Conservation (phyloP, 2,329 filamentous ascomycete genomes). For the Conoideocrella luteorostrata region DNA sequence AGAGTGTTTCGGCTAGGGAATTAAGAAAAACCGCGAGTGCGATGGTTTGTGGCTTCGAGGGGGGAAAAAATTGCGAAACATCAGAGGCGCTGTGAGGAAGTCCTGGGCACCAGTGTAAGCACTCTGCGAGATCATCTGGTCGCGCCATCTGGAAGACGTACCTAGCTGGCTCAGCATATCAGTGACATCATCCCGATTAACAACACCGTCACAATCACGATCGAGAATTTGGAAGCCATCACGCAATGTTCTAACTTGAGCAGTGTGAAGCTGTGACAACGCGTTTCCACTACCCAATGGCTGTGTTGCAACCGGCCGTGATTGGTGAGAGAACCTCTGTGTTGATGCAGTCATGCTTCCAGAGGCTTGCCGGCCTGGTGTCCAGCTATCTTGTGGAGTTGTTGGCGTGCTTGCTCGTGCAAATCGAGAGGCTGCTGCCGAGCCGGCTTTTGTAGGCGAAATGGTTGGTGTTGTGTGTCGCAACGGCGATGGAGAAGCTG, state of each 20-base stretch:
- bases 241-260: constrained; percentile 79
- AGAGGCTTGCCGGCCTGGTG: constrained; percentile 25
- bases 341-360: constrained; percentile 31
- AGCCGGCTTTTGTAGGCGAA: constrained; percentile 47
- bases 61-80: constrained; percentile 76
- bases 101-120: constrained; percentile 40
- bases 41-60: constrained; percentile 63
- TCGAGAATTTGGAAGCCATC: constrained; percentile 94
- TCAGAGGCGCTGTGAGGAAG: constrained; percentile 66
- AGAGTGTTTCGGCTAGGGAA: constrained; percentile 67
- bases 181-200: constrained; percentile 75
- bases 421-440: constrained; percentile 23
- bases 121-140: not conserved
- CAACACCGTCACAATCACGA: constrained; percentile 74
- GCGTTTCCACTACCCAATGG: constrained; percentile 43
- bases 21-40: constrained; percentile 83
- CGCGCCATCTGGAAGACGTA: constrained; percentile 36
- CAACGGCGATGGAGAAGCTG: constrained; percentile 58
- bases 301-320: constrained; percentile 25
- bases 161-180: constrained; percentile 85
- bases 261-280: constrained; percentile 67
- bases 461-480: constrained; percentile 58
- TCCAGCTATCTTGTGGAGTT: constrained; percentile 30
- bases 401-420: constrained; percentile 36
- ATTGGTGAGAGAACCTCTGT: constrained; percentile 24